Percentiles rank a stretch among this genome's conserved stretches.
Evolutionary conservation across 2,329 filamentous ascomycete species (phyloP).

Genomic region (Pseudopithomyces chartarum): DNA sequence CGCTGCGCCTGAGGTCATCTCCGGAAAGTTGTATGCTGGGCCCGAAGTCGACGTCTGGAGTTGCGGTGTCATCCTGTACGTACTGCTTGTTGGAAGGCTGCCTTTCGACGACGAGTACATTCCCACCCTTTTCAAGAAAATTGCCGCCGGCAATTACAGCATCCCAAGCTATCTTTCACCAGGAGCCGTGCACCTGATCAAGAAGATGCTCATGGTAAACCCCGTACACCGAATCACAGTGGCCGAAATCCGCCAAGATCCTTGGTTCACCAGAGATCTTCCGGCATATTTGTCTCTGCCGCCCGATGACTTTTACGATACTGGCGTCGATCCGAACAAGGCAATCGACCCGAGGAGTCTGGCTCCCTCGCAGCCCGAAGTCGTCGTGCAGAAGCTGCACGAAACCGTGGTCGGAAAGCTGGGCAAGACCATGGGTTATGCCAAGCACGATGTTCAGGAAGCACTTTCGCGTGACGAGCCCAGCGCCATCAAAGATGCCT

Average conservation of each 20-base stretch:
- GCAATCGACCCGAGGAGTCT: slow-evolving; percentile 84
- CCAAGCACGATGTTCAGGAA: slow-evolving; percentile 91
- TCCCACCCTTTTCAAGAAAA: slow-evolving; percentile 96
- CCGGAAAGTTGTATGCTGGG: slow-evolving; percentile 94
- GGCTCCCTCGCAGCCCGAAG: slow-evolving; percentile 71
- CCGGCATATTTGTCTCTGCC: slow-evolving; percentile 86
- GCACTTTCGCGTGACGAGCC: slow-evolving; percentile 90
- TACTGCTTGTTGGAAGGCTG: slow-evolving; percentile 69
- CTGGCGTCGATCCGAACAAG: slow-evolving; percentile 90
- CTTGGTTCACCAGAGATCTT: slow-evolving; percentile 90
- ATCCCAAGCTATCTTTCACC: slow-evolving; percentile 89
- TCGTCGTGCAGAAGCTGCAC: slow-evolving; percentile 87
- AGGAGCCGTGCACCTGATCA: slow-evolving; percentile 81
- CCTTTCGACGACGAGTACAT: slow-evolving; percentile 99
- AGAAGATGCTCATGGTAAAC: slow-evolving; percentile 93
- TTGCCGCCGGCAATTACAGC: slow-evolving; percentile 89
- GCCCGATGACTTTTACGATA: slow-evolving; percentile 89
- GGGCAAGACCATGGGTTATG: slow-evolving; percentile 97
- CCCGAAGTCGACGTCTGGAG: slow-evolving; percentile 99
- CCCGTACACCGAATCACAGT: slow-evolving; percentile 94
- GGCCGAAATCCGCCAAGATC: slow-evolving; percentile 87
- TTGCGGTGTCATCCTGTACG: slow-evolving; percentile 81
- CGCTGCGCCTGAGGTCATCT: slow-evolving; percentile 95
- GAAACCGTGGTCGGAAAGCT: slow-evolving; percentile 93
- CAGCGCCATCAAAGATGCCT: slow-evolving; percentile 97